Conservation (phyloP, 2,329 filamentous ascomycete genomes). For the Calonectria multiphialidica region DNA sequence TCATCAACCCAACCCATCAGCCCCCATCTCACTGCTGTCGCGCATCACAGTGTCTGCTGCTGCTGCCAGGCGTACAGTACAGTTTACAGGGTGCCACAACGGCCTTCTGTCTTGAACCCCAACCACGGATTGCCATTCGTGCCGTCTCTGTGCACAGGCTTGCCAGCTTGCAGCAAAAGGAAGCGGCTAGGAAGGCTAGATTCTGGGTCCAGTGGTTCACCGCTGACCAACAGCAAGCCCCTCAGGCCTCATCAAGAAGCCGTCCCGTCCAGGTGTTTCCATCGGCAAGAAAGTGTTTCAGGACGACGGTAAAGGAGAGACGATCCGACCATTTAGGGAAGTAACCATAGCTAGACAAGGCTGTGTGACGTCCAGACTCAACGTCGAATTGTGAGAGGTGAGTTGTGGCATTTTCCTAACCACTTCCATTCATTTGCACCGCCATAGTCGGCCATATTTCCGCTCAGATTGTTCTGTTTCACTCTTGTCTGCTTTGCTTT, state of each 20-base stretch:
- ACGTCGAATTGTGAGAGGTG: slow-evolving; percentile 33
- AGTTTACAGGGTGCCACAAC: not conserved
- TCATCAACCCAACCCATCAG: slow-evolving; percentile 9
- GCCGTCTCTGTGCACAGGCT: not conserved
- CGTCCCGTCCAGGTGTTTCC: not conserved
- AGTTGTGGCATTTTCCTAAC: slow-evolving; percentile 34
- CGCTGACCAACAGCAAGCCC: slow-evolving; percentile 18
- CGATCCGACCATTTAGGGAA: slow-evolving; percentile 2
- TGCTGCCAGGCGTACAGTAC: not conserved
- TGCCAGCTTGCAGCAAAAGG: slow-evolving; percentile 11
- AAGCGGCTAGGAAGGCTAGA: slow-evolving; percentile 20
- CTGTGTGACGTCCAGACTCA: slow-evolving; percentile 11
- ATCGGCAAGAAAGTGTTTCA: slow-evolving; percentile 4
- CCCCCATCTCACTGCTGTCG: not conserved
- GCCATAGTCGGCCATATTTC: not conserved
- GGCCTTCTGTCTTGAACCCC: not conserved
- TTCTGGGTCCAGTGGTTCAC: slow-evolving; percentile 20
- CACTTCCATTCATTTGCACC: slow-evolving; percentile 16
- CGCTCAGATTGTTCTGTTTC: not conserved
- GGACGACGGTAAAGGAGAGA: not conserved
- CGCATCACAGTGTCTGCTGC: not conserved
- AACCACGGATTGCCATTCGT: slow-evolving; percentile 5
- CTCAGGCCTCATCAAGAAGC: not conserved
- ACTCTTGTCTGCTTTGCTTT: not conserved
- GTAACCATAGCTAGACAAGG: slow-evolving; percentile 15